Conservation (phyloP, 106 monocot genomes). For the Platanthera zijinensis region DNA sequence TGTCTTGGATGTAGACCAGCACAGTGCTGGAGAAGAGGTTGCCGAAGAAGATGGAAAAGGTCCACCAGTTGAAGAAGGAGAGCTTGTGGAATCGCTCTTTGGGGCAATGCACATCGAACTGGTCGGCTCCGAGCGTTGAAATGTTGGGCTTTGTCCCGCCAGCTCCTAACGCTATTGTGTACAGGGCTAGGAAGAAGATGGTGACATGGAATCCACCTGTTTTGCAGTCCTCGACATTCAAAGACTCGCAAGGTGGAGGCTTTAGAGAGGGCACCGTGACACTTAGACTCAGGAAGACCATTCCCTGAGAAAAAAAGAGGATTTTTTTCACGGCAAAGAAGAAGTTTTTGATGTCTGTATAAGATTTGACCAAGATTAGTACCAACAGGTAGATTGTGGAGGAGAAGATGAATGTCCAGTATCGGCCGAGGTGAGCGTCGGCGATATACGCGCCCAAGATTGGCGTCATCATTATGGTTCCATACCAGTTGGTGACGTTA, state of each 20-base stretch:
- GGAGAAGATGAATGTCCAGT: constrained; percentile 28
- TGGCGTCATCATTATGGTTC: constrained; percentile 43
- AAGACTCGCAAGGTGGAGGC: constrained; percentile 12
- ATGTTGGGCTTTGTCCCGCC: constrained; percentile 45
- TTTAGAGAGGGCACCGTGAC: constrained; percentile 28
- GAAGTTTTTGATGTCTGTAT: too few relatives aligned
- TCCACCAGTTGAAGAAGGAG: constrained; percentile 11
- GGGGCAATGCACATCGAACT: background rate
- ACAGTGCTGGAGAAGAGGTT: constrained; percentile 4
- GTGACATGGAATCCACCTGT: constrained; percentile 11
- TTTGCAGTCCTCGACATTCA: background rate
- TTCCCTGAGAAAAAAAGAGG: constrained; percentile 17
- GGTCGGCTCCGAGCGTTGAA: constrained; percentile 39
- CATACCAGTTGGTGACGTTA: constrained; percentile 57
- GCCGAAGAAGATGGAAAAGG: constrained; percentile 6
- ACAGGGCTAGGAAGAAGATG: constrained; percentile 39
- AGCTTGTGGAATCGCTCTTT: background rate
- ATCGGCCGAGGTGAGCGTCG: constrained; percentile 33
- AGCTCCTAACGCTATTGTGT: constrained; percentile 35
- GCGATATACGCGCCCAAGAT: constrained; percentile 41
- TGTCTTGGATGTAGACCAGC: constrained; percentile 3
- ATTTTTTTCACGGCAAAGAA: too few relatives aligned
- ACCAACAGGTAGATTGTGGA: constrained; percentile 29
- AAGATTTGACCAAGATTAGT: background rate
- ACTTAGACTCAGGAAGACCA: constrained; percentile 26